A percentile compares a stretch with the other conserved stretches of the same genome.
Evolutionary conservation across 371 early-diverging fungal genomes (phyloP).

Genomic region (Mucor mucedo): DNA sequence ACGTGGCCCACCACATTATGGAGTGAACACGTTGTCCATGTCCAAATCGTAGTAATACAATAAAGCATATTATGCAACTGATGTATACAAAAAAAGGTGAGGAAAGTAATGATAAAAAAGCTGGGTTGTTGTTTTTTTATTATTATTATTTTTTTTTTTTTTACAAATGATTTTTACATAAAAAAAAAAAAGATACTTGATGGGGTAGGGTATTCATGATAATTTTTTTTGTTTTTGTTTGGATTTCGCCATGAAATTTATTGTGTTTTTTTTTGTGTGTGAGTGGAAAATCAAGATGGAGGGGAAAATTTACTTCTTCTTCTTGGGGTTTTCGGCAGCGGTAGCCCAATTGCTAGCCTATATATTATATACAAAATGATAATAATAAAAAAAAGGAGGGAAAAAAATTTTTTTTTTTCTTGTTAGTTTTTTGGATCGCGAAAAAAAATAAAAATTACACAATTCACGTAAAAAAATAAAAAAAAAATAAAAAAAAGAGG

Average conservation of each 20-base stretch:
- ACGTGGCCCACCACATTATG: too few species aligned
- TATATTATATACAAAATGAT: background rate
- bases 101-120: background rate
- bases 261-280: too few species aligned
- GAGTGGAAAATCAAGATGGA: background rate
- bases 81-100: too few species aligned
- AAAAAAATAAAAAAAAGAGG: background rate
- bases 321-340: conserved; percentile 53
- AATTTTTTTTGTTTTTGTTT: background rate
- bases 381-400: too few species aligned
- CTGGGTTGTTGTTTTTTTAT: too few species aligned
- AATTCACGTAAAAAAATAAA: background rate
- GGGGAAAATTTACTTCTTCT: conserved; percentile 23
- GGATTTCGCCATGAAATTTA: background rate
- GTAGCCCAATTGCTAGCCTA: conserved; percentile 28
- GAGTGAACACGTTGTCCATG: too few species aligned
- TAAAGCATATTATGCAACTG: background rate
- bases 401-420: background rate
- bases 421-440: background rate
- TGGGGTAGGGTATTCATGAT: background rate
- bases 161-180: background rate
- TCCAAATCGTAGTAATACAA: background rate
- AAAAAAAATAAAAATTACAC: background rate
- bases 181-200: background rate
- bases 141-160: background rate